Percentiles rank a stretch among this genome's conserved stretches.
Evolutionary conservation across 176 grass and related monocot species (phyloP).

Genomic region (Carex scoparia): DNA sequence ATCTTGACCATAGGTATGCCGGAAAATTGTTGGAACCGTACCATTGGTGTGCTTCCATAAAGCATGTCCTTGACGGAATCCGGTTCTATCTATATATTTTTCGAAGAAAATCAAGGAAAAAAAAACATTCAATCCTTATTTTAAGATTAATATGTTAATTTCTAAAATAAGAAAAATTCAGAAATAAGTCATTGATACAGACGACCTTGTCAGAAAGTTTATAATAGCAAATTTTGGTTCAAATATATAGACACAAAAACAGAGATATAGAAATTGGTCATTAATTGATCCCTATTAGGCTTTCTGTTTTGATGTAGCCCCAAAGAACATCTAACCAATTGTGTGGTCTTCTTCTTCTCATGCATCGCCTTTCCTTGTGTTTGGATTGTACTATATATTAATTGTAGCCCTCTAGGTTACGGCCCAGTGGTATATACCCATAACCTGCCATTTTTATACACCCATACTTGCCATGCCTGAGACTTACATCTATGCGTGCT

Average conservation of each 20-base stretch:
- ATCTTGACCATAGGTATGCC: too few species aligned
- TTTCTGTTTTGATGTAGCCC: background rate
- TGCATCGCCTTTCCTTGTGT: slow-evolving; percentile 2
- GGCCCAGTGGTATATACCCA: slow-evolving; percentile 17
- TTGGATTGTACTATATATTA: background rate
- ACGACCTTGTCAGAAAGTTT: background rate
- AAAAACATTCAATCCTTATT: too few species aligned
- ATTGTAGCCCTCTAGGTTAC: background rate
- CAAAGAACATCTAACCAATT: slow-evolving; percentile 6
- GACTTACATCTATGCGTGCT: background rate
- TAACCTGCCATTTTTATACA: background rate
- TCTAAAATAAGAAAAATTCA: too few species aligned
- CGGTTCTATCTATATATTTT: too few species aligned
- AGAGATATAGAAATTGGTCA: background rate
- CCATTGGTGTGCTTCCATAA: too few species aligned
- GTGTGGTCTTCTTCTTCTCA: background rate
- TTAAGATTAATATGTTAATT: too few species aligned
- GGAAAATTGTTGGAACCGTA: too few species aligned
- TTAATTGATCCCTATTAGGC: background rate
- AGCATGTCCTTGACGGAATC: too few species aligned
- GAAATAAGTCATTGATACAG: too few species aligned
- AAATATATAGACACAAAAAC: background rate
- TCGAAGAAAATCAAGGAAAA: too few species aligned
- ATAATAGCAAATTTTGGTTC: background rate
- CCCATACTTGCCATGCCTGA: background rate